Evolutionary conservation across 78 protist genomes (phyloP), one percentile per base, ranked within the genome.

Genomic region (Cavenderia fasciculata): DNA sequence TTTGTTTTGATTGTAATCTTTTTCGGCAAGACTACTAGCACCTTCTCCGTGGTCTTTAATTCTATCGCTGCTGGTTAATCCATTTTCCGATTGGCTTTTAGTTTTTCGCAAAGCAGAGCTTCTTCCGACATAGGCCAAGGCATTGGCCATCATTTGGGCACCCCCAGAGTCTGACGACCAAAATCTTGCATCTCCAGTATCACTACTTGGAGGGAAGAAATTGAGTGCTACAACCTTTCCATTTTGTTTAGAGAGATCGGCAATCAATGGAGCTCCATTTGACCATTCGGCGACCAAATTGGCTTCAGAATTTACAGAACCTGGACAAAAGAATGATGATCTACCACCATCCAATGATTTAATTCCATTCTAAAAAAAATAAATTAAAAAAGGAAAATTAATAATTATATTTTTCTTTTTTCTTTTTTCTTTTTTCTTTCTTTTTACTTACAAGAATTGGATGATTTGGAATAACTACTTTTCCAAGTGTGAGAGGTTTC

Each of bases 271-370:
- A 1, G 56, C 62, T 43, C 73, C 73, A 54, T 82, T 82, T 23
- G 90, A 82, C 90, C 90, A 82, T n/a, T 82, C 90, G 2, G 78
- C 76, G 57, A 82, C 90, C 40, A 82, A 43, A 38, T 68, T 68
- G 6, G 90, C 90, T 10, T 82, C 90, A 3, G 90, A 78, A 68
- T 82, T 23, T 12, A 82, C 10, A 29, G 78, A 40, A 56, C 90
- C 90, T 25, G 51, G 69, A 82, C 90, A 82, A 57, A 38, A 82
- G 57, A 82, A 82, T 1, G 78, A 68, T 19, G 90, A 82, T 56
- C 78, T 41, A 44, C 90, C 90, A 57, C 90, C 90, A 18, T 82
- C 90, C 16, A 82, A 43, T 4, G 54, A 23, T 57, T 68, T 65
- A 7, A 82, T 78, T 10, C 73, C 90, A 23, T 68, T 74, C 19